Percentiles rank a stretch among this genome's conserved stretches.
Conservation (phyloP, 108 stramenopile species). For the Skeletonema costatum region DNA sequence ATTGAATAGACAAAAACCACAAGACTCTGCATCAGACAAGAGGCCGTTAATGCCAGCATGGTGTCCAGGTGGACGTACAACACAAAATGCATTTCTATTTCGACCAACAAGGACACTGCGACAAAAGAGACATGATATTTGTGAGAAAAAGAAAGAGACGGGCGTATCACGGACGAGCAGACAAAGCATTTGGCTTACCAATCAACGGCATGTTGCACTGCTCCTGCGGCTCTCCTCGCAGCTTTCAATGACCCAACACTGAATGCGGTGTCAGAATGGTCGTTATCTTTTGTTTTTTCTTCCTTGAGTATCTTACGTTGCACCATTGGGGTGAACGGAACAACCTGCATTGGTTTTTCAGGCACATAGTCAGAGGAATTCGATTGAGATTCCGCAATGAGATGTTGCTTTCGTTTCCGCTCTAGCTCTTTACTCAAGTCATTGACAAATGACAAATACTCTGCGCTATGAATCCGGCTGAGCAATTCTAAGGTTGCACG, state of each 20-base stretch:
- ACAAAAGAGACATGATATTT: constrained; percentile 5
- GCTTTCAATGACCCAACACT: constrained; percentile 87
- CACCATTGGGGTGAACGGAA: constrained; percentile 87
- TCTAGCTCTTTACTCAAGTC: constrained; percentile 86
- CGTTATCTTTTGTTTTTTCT: constrained; percentile 57
- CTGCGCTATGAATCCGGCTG: constrained; percentile 87
- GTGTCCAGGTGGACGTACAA: constrained; percentile 98
- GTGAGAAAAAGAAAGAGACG: not conserved
- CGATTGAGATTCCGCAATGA: constrained; percentile 34
- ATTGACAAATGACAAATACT: constrained; percentile 89
- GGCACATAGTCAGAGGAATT: constrained; percentile 9
- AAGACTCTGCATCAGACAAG: constrained; percentile 90
- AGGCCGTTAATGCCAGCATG: constrained; percentile 94
- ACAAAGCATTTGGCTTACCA: constrained; percentile 42
- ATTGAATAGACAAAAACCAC: constrained; percentile 99
- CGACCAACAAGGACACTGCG: constrained; percentile 77
- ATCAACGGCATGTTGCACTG: constrained; percentile 94
- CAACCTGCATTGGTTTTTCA: constrained; percentile 50
- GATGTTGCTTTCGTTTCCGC: constrained; percentile 52
- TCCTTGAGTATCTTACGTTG: constrained; percentile 79
- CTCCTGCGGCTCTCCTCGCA: constrained; percentile 89
- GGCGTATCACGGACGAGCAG: not conserved
- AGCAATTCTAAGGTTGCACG: constrained; percentile 85
- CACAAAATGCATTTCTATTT: constrained; percentile 93
- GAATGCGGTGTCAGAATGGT: constrained; percentile 89